These are phyloP conservation scores for Arthrinium phaeospermum DNA, from an alignment of 2,329 filamentous ascomycete species.

Conservation along the genomic window DNA sequence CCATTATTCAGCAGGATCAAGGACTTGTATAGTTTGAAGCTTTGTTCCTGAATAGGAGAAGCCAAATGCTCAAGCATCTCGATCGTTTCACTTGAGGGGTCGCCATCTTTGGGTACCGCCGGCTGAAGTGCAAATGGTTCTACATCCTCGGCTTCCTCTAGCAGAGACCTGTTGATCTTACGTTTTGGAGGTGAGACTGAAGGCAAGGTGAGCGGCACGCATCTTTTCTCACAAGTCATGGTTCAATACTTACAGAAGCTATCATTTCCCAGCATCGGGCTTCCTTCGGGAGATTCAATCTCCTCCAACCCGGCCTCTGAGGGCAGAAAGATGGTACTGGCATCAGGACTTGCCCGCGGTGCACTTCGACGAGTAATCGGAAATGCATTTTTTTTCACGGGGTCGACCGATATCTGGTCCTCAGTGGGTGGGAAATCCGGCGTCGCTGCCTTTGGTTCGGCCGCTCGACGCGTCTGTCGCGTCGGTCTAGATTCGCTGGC, in stretches of 20 bases:
- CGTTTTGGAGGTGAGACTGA: not conserved
- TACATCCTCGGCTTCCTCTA: not conserved
- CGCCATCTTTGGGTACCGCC: not conserved
- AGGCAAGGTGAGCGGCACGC: not conserved
- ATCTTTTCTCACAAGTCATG: not conserved
- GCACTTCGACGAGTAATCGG: not conserved
- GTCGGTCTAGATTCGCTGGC: not conserved
- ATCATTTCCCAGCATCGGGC: not conserved
- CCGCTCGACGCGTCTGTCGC: not conserved
- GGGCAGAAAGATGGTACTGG: not conserved
- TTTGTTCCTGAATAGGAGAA: not conserved
- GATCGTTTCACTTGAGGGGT: not conserved
- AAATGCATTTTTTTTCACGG: not conserved
- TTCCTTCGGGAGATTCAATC: not conserved
- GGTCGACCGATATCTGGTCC: not conserved
- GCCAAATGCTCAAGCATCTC: not conserved
- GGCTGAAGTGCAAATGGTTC: not conserved
- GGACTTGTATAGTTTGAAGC: not conserved
- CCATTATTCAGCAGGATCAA: not conserved
- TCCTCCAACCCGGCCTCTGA: not conserved
- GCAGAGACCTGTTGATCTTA: not conserved
- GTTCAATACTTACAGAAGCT: not conserved
- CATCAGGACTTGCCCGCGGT: not conserved
- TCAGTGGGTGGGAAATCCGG: not conserved
- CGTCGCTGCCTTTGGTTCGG: not conserved